phyloP scores from a whole-genome alignment of 768 basidiomycete species.

The Xerocomus spinulosus region DNA sequence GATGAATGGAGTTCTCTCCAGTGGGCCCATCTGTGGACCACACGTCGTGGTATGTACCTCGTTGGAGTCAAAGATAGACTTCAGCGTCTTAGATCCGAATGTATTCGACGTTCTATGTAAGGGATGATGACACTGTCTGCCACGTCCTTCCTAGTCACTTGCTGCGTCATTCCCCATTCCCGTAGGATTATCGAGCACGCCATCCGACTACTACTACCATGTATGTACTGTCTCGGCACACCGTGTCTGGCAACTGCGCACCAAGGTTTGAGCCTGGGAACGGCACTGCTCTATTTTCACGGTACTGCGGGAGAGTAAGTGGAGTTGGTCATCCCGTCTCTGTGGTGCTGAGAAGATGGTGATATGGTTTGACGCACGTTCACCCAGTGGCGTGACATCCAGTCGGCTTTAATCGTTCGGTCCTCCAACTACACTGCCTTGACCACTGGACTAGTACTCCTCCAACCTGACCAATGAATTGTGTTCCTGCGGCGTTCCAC shows the following conservation, averaged over 20 bases:
- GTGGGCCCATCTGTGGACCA: background rate
- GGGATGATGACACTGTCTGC: too few relatives aligned
- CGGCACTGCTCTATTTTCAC: background rate
- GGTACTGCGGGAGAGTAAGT: conserved; percentile 15
- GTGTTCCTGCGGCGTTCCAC: conserved; percentile 5
- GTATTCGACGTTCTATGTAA: background rate
- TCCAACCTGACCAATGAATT: background rate
- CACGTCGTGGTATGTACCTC: background rate
- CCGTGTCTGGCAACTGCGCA: background rate
- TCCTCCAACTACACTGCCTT: too few relatives aligned
- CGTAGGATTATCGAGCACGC: too few relatives aligned
- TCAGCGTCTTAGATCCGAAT: conserved; percentile 9
- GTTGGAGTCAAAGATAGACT: conserved; percentile 8
- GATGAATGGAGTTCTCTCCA: background rate
- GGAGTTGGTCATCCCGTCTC: conserved; percentile 14
- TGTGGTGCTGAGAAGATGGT: conserved; percentile 6
- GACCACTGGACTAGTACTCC: too few relatives aligned
- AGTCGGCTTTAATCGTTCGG: background rate
- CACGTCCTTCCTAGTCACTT: too few relatives aligned
- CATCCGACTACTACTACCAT: too few relatives aligned
- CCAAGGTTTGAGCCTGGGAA: conserved; percentile 1
- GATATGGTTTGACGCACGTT: conserved; percentile 13
- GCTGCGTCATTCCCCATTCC: too few relatives aligned
- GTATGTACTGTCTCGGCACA: too few relatives aligned
- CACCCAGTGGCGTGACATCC: conserved; percentile 20